phyloP scores from a whole-genome alignment of 208 protist species.

The Trypanosoma theileri region DNA sequence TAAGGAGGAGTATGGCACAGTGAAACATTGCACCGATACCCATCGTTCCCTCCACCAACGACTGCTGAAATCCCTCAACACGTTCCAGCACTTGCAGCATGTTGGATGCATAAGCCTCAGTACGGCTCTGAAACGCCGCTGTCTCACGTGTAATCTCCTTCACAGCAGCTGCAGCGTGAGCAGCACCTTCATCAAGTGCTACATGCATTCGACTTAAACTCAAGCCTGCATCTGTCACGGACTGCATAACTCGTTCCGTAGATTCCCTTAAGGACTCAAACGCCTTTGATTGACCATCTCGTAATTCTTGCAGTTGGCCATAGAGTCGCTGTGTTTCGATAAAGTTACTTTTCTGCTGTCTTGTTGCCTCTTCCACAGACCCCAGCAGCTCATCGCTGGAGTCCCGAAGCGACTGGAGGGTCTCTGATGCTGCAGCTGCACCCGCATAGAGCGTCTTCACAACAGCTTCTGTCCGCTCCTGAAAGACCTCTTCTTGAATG shows the following conservation, averaged over 20 bases:
- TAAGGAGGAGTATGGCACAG: conserved; percentile 17
- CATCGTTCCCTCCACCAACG: conserved; percentile 36
- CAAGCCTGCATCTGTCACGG: conserved; percentile 32
- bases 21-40: conserved; percentile 29
- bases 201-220: conserved; percentile 14
- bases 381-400: conserved; percentile 34
- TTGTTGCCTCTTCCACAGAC: conserved; percentile 24
- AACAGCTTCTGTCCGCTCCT: conserved; percentile 79
- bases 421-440: conserved; percentile 33
- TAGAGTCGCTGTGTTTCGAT: conserved; percentile 32
- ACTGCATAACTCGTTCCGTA: conserved; percentile 30
- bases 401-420: conserved; percentile 36
- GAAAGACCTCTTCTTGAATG: conserved; percentile 83
- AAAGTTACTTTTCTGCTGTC: conserved; percentile 39
- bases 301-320: conserved; percentile 36
- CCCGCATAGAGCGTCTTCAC: conserved; percentile 55
- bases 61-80: conserved; percentile 50
- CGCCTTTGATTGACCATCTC: conserved; percentile 36
- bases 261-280: conserved; percentile 37
- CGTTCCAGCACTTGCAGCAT: conserved; percentile 46
- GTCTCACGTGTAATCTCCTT: conserved; percentile 27
- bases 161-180: conserved; percentile 15
- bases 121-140: conserved; percentile 35
- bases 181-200: conserved; percentile 19
- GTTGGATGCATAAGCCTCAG: conserved; percentile 50